A percentile compares a stretch with the other conserved stretches of the same genome.
phyloP scores from a whole-genome alignment of 1,284 basidiomycete genomes.

The Tilletia setariae region DNA sequence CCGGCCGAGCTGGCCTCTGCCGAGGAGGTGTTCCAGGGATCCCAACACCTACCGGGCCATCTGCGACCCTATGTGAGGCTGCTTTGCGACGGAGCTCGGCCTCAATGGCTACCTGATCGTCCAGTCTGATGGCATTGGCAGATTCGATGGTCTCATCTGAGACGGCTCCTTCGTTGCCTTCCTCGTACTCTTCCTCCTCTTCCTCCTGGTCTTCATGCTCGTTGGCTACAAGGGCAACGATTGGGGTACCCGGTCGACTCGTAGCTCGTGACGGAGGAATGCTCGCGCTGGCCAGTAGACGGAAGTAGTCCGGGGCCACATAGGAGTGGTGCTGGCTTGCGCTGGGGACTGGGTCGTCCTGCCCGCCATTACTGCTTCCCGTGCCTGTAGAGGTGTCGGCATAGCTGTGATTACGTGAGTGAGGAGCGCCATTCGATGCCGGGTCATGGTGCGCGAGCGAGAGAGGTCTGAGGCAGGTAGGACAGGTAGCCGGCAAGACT shows the following conservation, averaged over 20 bases:
- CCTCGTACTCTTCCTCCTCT: neutral
- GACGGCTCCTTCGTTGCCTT: neutral
- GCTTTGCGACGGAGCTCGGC: too few relatives aligned
- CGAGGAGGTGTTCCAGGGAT: constrained; percentile 4
- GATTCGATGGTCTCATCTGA: neutral
- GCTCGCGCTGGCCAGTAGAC: constrained; percentile 33
- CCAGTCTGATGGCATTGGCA: neutral
- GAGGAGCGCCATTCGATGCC: neutral
- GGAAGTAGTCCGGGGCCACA: constrained; percentile 44
- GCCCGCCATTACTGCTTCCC: too few relatives aligned
- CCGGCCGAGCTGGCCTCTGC: neutral
- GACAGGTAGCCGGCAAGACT: constrained; percentile 21
- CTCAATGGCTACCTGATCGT: too few relatives aligned
- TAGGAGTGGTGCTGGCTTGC: constrained; percentile 11
- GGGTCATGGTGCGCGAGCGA: neutral
- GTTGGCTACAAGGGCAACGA: constrained; percentile 1
- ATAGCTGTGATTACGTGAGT: constrained; percentile 12
- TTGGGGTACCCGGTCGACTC: constrained; percentile 7
- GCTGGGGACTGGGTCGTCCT: neutral
- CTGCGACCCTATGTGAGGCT: too few relatives aligned
- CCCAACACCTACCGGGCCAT: too few relatives aligned
- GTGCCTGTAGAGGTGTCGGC: neutral
- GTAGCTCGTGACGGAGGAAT: neutral
- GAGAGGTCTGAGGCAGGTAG: constrained; percentile 29
- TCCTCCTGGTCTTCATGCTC: neutral